Conservation (phyloP, 768 basidiomycete species). For the Amanita subjunquillea region DNA sequence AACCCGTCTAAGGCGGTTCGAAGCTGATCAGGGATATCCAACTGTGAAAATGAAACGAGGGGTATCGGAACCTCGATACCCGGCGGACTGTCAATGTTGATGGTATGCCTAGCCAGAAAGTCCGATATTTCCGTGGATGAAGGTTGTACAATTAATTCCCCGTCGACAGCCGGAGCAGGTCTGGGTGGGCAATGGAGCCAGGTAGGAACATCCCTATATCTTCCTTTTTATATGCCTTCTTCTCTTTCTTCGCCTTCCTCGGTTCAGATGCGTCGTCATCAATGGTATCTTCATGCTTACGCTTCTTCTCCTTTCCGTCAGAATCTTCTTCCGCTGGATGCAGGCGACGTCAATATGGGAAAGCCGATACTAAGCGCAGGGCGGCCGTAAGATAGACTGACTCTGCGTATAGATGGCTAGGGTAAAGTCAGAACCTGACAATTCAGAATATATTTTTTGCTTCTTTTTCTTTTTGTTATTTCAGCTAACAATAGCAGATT, state of each 20-base stretch:
- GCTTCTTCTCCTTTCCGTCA: constrained; percentile 30
- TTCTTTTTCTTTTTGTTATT: constrained; percentile 12
- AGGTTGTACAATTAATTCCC: constrained; percentile 11
- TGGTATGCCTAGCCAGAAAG: constrained; percentile 63
- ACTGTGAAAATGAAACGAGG: constrained; percentile 62
- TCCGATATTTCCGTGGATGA: constrained; percentile 35
- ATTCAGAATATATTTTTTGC: constrained; percentile 7
- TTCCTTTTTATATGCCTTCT: constrained; percentile 29
- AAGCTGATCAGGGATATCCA: constrained; percentile 55
- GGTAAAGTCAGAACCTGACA: neutral
- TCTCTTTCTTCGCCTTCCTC: constrained; percentile 30
- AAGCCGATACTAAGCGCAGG: neutral
- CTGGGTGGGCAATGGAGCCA: constrained; percentile 11
- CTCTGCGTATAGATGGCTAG: neutral
- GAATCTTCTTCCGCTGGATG: constrained; percentile 15
- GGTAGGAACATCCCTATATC: constrained; percentile 13
- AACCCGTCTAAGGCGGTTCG: constrained; percentile 58
- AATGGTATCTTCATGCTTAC: constrained; percentile 25
- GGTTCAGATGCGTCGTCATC: constrained; percentile 9
- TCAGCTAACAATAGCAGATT: neutral
- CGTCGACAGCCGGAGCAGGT: constrained; percentile 6
- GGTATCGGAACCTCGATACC: constrained; percentile 44
- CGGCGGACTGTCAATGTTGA: constrained; percentile 56
- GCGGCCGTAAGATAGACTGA: neutral
- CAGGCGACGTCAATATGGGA: neutral